Evolutionary conservation across 352 stramenopile genomes (phyloP), one percentile per base, ranked within the genome.

Genomic region (Phytophthora capsici): DNA sequence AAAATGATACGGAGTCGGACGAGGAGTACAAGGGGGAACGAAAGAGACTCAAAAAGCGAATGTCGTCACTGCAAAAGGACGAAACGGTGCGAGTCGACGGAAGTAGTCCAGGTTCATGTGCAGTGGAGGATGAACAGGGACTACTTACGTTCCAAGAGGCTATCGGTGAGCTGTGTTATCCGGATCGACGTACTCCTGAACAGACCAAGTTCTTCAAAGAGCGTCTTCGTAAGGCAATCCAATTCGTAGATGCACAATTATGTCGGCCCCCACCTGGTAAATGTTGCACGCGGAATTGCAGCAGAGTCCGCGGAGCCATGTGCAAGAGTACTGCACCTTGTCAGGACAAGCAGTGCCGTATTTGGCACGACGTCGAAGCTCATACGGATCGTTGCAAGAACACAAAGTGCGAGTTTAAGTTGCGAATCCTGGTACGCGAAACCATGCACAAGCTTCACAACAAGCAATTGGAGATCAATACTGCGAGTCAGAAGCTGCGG

Each of bases 391-490:
- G 72, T n/a, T 91, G 82, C 50, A 63, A 77, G 57, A 88, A 91
- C 71, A 49, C 65, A 17, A 70, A 87, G 30, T 91, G 82, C 53
- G 82, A 91, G 72, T 86, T 91, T 49, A 84, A 82, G 44, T 86
- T 81, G 62, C 82, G 82, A 41, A 81, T 91, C 34, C 77, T 91
- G 70, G 64, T 88, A 10, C 80, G 82, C 14, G 82, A 91, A 50
- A 91, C 80, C 25, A 87, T 89, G 80, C 80, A 91, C 77, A 89
- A 88, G 61, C 75, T 91, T 26, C 77, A 91, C 19, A 77, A 77
- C 62, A 77, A 83, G 48, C 63, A 84, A 14, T 63, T 43, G 26
- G 73, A 84, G 23, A 58, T 88, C 3, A 54, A 77, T 19, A 45
- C 69, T 6, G 63, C 65, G 10, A 71, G 57, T 40, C 54, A 40